Percentiles rank a stretch among this genome's conserved stretches.
Evolutionary conservation across 352 stramenopile species (phyloP).

Genomic region (Phytophthora podocarpi): DNA sequence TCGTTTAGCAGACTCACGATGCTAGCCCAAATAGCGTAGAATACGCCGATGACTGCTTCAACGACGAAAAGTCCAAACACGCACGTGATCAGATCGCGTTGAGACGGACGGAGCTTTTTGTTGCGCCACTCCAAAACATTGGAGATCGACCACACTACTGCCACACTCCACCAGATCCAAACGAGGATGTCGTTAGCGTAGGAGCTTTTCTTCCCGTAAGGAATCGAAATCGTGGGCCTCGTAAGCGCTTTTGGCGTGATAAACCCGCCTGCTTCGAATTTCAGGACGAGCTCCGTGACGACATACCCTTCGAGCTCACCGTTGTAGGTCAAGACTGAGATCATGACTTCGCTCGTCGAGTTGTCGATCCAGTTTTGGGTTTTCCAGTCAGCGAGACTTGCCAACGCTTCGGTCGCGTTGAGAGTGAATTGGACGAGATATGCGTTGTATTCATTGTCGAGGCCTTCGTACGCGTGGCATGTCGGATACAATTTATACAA

Average conservation of each 20-base stretch:
- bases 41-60: conserved; percentile 21
- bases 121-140: conserved; percentile 13
- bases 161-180: conserved; percentile 16
- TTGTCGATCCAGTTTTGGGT: conserved; percentile 33
- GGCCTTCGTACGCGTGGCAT: conserved; percentile 34
- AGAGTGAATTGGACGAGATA: conserved; percentile 35
- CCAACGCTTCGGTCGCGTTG: conserved; percentile 27
- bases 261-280: conserved; percentile 40
- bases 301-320: conserved; percentile 47
- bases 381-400: conserved; percentile 32
- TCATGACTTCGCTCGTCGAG: conserved; percentile 33
- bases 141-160: conserved; percentile 4
- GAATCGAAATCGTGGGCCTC: conserved; percentile 28
- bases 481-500: conserved; percentile 40
- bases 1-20: conserved; percentile 41
- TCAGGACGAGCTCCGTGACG: conserved; percentile 31
- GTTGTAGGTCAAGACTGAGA: conserved; percentile 52
- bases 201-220: conserved; percentile 21
- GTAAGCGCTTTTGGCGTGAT: conserved; percentile 29
- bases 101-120: conserved; percentile 8
- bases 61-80: conserved; percentile 15
- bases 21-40: conserved; percentile 48
- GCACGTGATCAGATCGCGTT: not conserved
- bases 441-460: conserved; percentile 7
- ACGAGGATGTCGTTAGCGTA: conserved; percentile 22